Base-by-base conservation (phyloP, 306 rosid species). In the Purshia tridentata region DNA sequence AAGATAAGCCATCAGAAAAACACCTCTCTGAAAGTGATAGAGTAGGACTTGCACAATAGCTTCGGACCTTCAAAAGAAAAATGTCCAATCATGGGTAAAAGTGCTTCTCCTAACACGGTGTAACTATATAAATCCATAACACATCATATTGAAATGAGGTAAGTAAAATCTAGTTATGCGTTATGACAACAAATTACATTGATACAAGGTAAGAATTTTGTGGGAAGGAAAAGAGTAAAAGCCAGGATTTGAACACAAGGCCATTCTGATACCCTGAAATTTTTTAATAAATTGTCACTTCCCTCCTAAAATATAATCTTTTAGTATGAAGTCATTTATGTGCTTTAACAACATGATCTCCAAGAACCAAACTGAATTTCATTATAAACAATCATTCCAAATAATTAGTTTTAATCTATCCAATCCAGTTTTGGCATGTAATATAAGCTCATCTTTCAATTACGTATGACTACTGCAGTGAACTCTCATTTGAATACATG, bases 11-110 rank as follows among this genome's bases (percentile, higher is more conserved):
- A 64, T 92, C 94, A 76, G 96, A 92, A 72, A 86, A 85, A 67
- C 92, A 85, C 83, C 96, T 79, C 76, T 88, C 92, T 12, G 96
- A 82, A 69, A 83, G 91, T 76, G 98, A 86, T 78, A 89, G 80
- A 63, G 86, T 29, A 57, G 98, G 98, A 88, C 98, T 92, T 59
- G 87, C 87, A 70, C 92, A 84, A 64, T 82, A 10, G 69, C 94
- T 92, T 46, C 76, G 91, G 78, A 86, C 96, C 96, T 92, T 81
- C 80, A 86, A 76, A 77, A 77, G 52, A 10, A 29, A 29, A 29
- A 29, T 29, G 1, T 57, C 12, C 16, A 57, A 57, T 11, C 40
- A 57, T 11, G 63, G 41, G 11, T 56, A 56, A 4, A 22, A 22
- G 16, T 9, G 41, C 63, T 22, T 23, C 63, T 29, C 8, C 8